Evolutionary conservation across 2,329 filamentous ascomycete species (phyloP).

Genomic region (Tolypocladium guangdongense): DNA sequence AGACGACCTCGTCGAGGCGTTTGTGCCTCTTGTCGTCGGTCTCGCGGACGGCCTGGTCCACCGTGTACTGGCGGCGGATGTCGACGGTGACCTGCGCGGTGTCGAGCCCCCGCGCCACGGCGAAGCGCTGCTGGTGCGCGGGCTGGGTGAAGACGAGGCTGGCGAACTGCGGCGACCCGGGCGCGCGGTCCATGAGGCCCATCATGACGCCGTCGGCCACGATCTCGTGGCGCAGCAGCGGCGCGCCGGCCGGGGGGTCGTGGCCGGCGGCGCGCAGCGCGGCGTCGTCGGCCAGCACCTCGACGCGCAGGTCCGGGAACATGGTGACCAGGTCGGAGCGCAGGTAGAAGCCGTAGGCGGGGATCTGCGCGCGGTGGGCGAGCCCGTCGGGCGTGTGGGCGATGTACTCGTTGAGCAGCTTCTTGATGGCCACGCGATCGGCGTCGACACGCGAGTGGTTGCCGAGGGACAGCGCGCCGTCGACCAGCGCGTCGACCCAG

Average conservation of each 20-base stretch:
- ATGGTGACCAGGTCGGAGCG: slow-evolving; percentile 23
- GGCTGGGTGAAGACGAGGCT: slow-evolving; percentile 21
- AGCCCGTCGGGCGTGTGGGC: slow-evolving; percentile 1
- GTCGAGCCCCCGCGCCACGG: slow-evolving; percentile 9
- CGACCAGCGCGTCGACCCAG: slow-evolving; percentile 31
- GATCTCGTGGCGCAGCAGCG: slow-evolving; percentile 20
- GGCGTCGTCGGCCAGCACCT: background rate
- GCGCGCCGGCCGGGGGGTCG: slow-evolving; percentile 3
- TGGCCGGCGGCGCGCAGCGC: background rate
- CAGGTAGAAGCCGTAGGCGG: slow-evolving; percentile 26
- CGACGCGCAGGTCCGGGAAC: slow-evolving; percentile 26
- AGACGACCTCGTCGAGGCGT: background rate
- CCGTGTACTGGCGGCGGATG: slow-evolving; percentile 14
- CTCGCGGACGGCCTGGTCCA: background rate
- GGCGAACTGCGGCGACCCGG: slow-evolving; percentile 12
- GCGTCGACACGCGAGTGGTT: slow-evolving; percentile 24
- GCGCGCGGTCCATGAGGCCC: slow-evolving; percentile 18
- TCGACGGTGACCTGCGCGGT: slow-evolving; percentile 1
- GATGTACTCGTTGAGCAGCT: slow-evolving; percentile 21
- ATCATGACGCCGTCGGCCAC: slow-evolving; percentile 20
- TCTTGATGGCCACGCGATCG: slow-evolving; percentile 15
- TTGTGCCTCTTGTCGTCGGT: background rate
- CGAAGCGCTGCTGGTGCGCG: slow-evolving; percentile 26
- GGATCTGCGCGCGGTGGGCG: slow-evolving; percentile 17
- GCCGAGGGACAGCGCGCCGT: slow-evolving; percentile 29